phyloP scores from a whole-genome alignment of 1,139 yeast genomes.

The Protomyces gravidus region DNA sequence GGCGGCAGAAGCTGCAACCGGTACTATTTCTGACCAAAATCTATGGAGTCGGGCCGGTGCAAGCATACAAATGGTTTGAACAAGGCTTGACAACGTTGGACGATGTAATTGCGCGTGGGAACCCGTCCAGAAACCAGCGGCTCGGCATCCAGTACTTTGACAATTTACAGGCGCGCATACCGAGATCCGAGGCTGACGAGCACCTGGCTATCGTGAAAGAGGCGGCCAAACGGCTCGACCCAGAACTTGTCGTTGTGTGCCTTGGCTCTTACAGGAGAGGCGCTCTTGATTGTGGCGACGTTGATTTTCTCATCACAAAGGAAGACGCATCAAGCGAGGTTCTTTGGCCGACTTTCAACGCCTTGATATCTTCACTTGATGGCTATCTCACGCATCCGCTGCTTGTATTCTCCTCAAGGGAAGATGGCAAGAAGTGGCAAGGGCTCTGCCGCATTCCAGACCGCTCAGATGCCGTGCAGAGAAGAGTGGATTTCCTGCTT shows the following conservation, averaged over 20 bases:
- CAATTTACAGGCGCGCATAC: slow-evolving; percentile 51
- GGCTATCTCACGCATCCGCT: slow-evolving; percentile 42
- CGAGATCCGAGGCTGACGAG: slow-evolving; percentile 48
- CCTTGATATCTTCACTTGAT: slow-evolving; percentile 39
- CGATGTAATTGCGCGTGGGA: slow-evolving; percentile 43
- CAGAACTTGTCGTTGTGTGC: slow-evolving; percentile 43
- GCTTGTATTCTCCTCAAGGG: slow-evolving; percentile 33
- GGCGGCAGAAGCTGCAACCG: slow-evolving; percentile 38
- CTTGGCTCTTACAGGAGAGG: slow-evolving; percentile 62
- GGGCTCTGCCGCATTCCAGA: slow-evolving; percentile 41
- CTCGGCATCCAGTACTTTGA: slow-evolving; percentile 51
- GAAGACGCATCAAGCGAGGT: slow-evolving; percentile 40
- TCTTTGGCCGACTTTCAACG: slow-evolving; percentile 39
- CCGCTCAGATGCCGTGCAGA: slow-evolving; percentile 40
- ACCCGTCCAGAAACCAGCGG: slow-evolving; percentile 44
- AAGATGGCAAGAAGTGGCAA: slow-evolving; percentile 39
- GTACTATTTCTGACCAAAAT: slow-evolving; percentile 45
- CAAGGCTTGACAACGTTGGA: slow-evolving; percentile 46
- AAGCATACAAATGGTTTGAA: slow-evolving; percentile 48
- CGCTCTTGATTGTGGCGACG: slow-evolving; percentile 50
- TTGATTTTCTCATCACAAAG: slow-evolving; percentile 52
- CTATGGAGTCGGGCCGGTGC: slow-evolving; percentile 52
- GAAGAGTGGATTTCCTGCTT: slow-evolving; percentile 55
- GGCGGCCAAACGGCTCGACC: slow-evolving; percentile 43
- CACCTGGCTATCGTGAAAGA: slow-evolving; percentile 46